Conservation (phyloP, 768 basidiomycete genomes). For the Phaeolepiota aurea region DNA sequence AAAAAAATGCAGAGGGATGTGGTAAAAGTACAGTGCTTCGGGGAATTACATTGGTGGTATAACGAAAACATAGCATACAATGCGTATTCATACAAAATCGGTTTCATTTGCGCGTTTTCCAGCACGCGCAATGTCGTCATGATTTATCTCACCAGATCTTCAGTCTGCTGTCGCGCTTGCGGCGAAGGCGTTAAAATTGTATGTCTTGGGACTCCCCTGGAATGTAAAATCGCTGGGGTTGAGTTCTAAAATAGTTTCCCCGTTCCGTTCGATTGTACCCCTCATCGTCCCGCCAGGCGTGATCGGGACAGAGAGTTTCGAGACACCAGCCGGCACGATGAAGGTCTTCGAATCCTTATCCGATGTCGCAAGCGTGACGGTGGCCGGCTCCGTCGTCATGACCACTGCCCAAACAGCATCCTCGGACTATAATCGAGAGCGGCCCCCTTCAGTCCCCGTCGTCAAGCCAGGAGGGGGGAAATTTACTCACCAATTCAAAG, state of each 20-base stretch:
- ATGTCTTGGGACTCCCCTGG: conserved; percentile 40
- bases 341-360: conserved; percentile 34
- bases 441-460: not conserved
- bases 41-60: not conserved
- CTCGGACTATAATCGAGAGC: conserved; percentile 35
- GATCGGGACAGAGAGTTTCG: conserved; percentile 55
- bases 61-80: not conserved
- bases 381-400: conserved; percentile 46
- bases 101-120: not conserved
- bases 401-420: conserved; percentile 68
- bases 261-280: conserved; percentile 38
- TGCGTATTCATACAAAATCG: conserved; percentile 1
- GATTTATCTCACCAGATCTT: conserved; percentile 1
- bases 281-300: conserved; percentile 41
- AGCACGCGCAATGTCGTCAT: not conserved
- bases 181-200: conserved; percentile 74
- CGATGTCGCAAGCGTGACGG: conserved; percentile 46
- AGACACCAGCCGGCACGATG: conserved; percentile 45
- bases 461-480: conserved; percentile 1
- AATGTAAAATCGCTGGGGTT: conserved; percentile 45
- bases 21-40: not conserved
- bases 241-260: conserved; percentile 37
- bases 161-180: conserved; percentile 22
- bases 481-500: conserved; percentile 42
- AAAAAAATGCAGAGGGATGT: not conserved